These are phyloP conservation scores for Cutaneotrichosporon cyanovorans DNA, from an alignment of 1,284 basidiomycete genomes.

Conservation along the genomic window DNA sequence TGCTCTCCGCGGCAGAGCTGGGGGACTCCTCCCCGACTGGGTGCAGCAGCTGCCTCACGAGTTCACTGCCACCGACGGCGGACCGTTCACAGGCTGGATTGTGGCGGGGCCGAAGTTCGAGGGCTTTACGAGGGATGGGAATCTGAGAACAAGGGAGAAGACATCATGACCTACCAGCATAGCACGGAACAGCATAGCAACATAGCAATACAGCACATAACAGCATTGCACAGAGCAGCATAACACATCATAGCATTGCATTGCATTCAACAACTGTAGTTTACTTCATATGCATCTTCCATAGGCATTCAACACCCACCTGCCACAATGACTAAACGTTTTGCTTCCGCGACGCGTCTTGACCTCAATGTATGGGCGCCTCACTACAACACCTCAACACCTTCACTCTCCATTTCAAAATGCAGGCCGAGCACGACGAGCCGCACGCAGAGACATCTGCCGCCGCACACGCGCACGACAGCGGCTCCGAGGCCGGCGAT, in stretches of 20 bases:
- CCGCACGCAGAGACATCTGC: constrained; percentile 1
- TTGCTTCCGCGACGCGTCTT: not conserved
- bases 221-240: not conserved
- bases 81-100: constrained; percentile 58
- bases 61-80: constrained; percentile 6
- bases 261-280: not conserved
- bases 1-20: constrained; percentile 43
- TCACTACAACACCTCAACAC: not conserved
- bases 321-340: not conserved
- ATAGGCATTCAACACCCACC: not conserved
- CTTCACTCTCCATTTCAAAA: constrained; percentile 1
- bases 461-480: not conserved
- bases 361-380: not conserved
- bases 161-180: not conserved
- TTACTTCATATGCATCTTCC: not conserved
- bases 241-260: not conserved
- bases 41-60: constrained; percentile 4
- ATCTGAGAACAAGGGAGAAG: not conserved
- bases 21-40: constrained; percentile 1
- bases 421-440: constrained; percentile 18
- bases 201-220: not conserved
- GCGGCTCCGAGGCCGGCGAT: not conserved
- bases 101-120: constrained; percentile 53
- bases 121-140: constrained; percentile 42
- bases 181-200: not conserved